These are phyloP conservation scores for Spizellomyces punctatus DNA, from an alignment of 192 early-diverging fungal species.

Conservation along the genomic window DNA sequence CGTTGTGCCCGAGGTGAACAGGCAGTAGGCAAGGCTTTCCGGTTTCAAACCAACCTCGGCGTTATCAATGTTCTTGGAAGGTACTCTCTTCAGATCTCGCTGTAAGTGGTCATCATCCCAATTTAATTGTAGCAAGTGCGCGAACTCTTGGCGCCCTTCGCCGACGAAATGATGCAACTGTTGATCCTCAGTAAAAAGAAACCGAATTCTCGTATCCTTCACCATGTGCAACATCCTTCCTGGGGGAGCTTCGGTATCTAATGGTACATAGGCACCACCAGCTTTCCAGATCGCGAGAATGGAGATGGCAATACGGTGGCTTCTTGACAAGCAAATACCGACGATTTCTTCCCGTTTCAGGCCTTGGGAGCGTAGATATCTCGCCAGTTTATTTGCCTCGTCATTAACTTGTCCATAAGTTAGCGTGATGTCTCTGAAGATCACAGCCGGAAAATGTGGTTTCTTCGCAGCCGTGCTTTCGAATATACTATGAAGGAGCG, in stretches of 20 bases:
- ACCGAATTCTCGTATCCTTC: background rate
- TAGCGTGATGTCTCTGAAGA: background rate
- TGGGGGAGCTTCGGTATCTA: conserved; percentile 12
- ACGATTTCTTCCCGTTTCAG: conserved; percentile 8
- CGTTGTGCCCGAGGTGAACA: conserved; percentile 48
- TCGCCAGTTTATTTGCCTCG: conserved; percentile 23
- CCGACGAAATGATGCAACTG: background rate
- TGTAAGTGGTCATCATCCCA: background rate
- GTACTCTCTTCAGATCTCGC: background rate
- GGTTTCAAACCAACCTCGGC: background rate
- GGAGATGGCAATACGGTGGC: conserved; percentile 5
- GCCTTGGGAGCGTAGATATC: background rate
- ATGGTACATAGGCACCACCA: conserved; percentile 30
- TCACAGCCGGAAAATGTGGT: background rate
- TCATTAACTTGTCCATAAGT: conserved; percentile 15
- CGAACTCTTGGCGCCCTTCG: no score
- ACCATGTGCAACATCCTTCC: conserved; percentile 9
- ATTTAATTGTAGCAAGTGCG: background rate
- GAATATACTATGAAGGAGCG: background rate
- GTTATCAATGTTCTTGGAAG: background rate
- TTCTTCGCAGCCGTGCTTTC: background rate
- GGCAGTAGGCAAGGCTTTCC: conserved; percentile 34
- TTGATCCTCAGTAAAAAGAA: background rate
- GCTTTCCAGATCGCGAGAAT: conserved; percentile 33
- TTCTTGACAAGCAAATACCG: conserved; percentile 1